Conservation (phyloP, 192 early-diverging fungal genomes). For the Rhizophagus prolifer region DNA sequence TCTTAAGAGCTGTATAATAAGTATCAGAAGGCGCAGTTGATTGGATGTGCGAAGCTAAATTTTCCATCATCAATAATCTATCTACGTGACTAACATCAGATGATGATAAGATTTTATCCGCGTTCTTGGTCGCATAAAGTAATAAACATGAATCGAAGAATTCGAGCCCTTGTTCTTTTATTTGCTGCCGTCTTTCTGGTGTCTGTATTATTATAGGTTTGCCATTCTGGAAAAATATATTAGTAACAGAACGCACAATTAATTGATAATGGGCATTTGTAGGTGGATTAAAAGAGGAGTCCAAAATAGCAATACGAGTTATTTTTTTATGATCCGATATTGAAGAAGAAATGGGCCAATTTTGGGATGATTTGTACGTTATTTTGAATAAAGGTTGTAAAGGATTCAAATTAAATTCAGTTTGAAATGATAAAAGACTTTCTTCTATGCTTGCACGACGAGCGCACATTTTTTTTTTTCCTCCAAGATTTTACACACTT, state of each 20-base stretch:
- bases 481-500: neutral
- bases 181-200: neutral
- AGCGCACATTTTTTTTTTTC: neutral
- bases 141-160: constrained; percentile 62
- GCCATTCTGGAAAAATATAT: neutral
- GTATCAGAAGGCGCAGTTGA: neutral
- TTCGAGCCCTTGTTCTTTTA: constrained; percentile 34
- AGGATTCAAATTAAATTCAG: neutral
- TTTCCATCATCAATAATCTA: constrained; percentile 72
- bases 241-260: constrained; percentile 42
- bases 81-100: constrained; percentile 56
- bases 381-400: constrained; percentile 8
- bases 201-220: neutral
- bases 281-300: constrained; percentile 79
- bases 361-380: neutral
- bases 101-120: constrained; percentile 59
- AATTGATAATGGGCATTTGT: constrained; percentile 60
- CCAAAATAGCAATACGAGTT: constrained; percentile 55
- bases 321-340: neutral
- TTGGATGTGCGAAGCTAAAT: constrained; percentile 42
- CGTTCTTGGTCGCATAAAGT: constrained; percentile 64
- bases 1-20: constrained; percentile 28
- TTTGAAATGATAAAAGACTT: neutral
- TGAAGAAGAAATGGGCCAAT: neutral
- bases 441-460: neutral